Evolutionary conservation across 2,329 filamentous ascomycete genomes (phyloP).

Genomic region (Exophiala sideris): DNA sequence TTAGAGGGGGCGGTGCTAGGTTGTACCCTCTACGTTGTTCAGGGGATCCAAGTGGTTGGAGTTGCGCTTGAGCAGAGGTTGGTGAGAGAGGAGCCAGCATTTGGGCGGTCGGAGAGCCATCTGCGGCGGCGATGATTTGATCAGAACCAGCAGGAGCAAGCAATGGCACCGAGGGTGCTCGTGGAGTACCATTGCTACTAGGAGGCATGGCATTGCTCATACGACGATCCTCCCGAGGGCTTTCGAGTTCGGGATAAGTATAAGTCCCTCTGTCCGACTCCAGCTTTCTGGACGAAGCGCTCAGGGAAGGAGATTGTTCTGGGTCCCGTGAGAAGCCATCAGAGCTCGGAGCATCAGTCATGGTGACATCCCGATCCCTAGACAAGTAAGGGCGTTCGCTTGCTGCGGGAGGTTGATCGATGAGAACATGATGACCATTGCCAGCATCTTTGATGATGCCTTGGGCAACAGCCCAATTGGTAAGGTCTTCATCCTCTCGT

Average conservation of each 20-base stretch:
- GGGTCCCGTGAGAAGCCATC: slow-evolving; percentile 20
- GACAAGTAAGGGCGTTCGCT: slow-evolving; percentile 20
- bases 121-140: slow-evolving; percentile 8
- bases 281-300: slow-evolving; percentile 16
- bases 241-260: slow-evolving; percentile 17
- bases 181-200: slow-evolving; percentile 21
- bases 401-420: slow-evolving; percentile 26
- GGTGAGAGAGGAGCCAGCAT: slow-evolving; percentile 12
- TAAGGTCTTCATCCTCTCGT: slow-evolving; percentile 41
- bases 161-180: slow-evolving; percentile 17
- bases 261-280: slow-evolving; percentile 19
- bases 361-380: slow-evolving; percentile 25
- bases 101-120: slow-evolving; percentile 4
- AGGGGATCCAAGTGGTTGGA: slow-evolving; percentile 15
- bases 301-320: slow-evolving; percentile 22
- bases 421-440: slow-evolving; percentile 27
- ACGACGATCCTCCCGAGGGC: slow-evolving; percentile 19
- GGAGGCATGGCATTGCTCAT: slow-evolving; percentile 21
- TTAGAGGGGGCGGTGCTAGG: slow-evolving; percentile 24
- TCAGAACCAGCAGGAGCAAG: slow-evolving; percentile 11
- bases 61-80: slow-evolving; percentile 7
- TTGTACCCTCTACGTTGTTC: slow-evolving; percentile 26
- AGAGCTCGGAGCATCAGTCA: slow-evolving; percentile 26
- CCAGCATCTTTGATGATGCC: slow-evolving; percentile 31
- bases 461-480: slow-evolving; percentile 40